These are phyloP conservation scores for Phlyctochytrium planicorne DNA, from an alignment of 192 early-diverging fungal genomes.

Conservation along the genomic window DNA sequence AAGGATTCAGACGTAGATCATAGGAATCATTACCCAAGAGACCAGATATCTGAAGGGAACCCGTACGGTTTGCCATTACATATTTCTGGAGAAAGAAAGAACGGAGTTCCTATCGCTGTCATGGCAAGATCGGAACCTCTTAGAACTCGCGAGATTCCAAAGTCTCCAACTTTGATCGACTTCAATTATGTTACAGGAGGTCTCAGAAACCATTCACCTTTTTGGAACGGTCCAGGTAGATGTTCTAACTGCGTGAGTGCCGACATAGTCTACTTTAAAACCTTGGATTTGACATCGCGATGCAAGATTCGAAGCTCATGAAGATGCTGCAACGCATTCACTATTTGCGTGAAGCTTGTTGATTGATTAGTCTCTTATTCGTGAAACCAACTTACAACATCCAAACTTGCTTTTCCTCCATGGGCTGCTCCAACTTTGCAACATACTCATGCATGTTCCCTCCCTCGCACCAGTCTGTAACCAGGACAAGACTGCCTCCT, in stretches of 20 bases:
- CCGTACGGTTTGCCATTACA: slow-evolving; percentile 17
- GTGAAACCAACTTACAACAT: neutral
- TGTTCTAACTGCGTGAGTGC: too few species aligned
- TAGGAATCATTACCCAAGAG: neutral
- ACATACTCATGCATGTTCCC: slow-evolving; percentile 15
- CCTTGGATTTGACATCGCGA: slow-evolving; percentile 25
- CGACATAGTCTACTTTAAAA: too few species aligned
- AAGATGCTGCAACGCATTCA: slow-evolving; percentile 4
- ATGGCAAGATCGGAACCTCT: too few species aligned
- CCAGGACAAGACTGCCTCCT: slow-evolving; percentile 3
- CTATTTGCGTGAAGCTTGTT: slow-evolving; percentile 9
- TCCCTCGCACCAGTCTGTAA: slow-evolving; percentile 23
- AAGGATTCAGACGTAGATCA: neutral
- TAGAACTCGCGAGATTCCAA: slow-evolving; percentile 18
- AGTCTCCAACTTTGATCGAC: slow-evolving; percentile 22
- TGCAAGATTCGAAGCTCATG: slow-evolving; percentile 12
- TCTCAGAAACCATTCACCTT: too few species aligned
- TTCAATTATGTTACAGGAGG: too few species aligned
- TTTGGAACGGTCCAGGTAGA: slow-evolving; percentile 19
- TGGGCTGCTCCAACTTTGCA: neutral
- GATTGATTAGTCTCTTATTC: neutral
- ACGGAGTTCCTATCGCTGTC: slow-evolving; percentile 14
- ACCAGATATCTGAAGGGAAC: slow-evolving; percentile 17
- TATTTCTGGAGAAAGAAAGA: slow-evolving; percentile 20
- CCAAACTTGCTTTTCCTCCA: neutral